Evolutionary conservation across 164 flowering plant species (phyloP).

Genomic region (grape (Vitis vinifera)): DNA sequence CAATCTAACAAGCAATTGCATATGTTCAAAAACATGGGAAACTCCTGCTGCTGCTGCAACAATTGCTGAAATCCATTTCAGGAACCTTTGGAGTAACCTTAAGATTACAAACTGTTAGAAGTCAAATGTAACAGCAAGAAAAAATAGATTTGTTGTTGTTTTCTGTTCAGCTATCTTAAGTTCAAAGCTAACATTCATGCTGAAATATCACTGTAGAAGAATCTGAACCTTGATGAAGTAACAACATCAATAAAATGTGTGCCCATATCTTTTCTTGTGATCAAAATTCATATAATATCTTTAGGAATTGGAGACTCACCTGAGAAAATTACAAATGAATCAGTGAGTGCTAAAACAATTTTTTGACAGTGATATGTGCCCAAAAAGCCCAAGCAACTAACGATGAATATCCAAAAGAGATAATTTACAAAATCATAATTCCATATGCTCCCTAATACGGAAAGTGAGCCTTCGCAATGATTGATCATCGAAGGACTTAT

Average conservation of each 20-base stretch:
- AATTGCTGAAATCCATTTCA: no score
- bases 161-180: no score
- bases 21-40: no score
- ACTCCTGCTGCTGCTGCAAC: no score
- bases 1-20: no score
- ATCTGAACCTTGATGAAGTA: neutral
- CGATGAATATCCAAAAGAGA: neutral
- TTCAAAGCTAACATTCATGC: neutral
- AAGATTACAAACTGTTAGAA: no score
- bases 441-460: constrained; percentile 40
- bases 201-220: neutral
- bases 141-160: no score
- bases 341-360: neutral
- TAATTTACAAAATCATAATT: constrained; percentile 8
- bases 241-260: neutral
- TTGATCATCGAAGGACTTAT: constrained; percentile 46
- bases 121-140: no score
- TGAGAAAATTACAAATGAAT: neutral
- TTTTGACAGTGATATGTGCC: neutral
- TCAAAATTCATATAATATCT: neutral
- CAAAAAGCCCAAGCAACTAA: neutral
- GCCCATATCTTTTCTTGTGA: neutral
- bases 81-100: no score
- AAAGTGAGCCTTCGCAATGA: constrained; percentile 41
- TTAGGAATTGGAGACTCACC: neutral